These are phyloP conservation scores for Pseudozyma pruni DNA, from an alignment of 1,284 basidiomycete species.

Conservation along the genomic window DNA sequence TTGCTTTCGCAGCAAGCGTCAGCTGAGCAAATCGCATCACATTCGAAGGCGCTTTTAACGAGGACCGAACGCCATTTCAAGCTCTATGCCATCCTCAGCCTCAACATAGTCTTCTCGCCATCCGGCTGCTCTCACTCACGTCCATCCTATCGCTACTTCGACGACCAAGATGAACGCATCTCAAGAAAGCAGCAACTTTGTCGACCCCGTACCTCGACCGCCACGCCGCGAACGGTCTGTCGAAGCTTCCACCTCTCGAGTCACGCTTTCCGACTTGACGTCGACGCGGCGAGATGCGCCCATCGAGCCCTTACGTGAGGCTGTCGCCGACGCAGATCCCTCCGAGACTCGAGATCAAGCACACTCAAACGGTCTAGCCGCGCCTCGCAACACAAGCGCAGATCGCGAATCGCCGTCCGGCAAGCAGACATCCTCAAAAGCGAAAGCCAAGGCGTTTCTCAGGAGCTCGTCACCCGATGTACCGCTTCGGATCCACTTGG, in stretches of 20 bases:
- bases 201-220: constrained; percentile 2
- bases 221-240: background rate
- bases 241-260: constrained; percentile 9
- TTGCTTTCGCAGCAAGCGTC: no score
- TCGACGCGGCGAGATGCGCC: background rate
- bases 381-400: background rate
- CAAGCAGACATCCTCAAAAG: background rate
- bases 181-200: constrained; percentile 9
- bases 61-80: no score
- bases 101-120: background rate
- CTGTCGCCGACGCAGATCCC: background rate
- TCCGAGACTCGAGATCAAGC: background rate
- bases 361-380: background rate
- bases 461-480: constrained; percentile 21
- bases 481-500: constrained; percentile 25
- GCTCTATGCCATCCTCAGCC: no score
- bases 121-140: background rate
- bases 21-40: no score
- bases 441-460: constrained; percentile 24
- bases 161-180: constrained; percentile 2
- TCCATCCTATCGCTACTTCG: background rate
- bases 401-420: background rate
- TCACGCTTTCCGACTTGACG: background rate
- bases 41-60: no score
- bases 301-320: constrained; percentile 6